Evolutionary conservation across 495 filamentous ascomycete genomes (phyloP), one percentile per base, ranked within the genome.

Genomic region (Podospora fimiseda): DNA sequence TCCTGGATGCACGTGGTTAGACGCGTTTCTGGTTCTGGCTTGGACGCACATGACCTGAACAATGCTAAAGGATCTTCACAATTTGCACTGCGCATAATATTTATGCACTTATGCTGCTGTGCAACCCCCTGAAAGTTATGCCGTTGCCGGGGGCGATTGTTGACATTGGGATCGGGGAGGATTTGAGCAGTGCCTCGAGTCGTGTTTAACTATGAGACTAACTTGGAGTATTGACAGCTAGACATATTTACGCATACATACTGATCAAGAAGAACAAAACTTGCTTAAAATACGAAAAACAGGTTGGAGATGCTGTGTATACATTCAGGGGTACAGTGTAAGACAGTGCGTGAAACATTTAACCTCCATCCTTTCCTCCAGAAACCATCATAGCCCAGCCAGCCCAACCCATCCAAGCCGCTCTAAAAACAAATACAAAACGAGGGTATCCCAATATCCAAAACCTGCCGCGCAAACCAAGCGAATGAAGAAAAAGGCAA

Each of bases 391-490:
- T n/a, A n/a, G 16, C 18, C 14, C 14, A 40, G 37, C 37, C 6
- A 23, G 19, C n/a, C n/a, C n/a, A n/a, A n/a, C n/a, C n/a, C n/a
- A n/a, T n/a, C n/a, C n/a, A n/a, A n/a, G n/a, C n/a, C n/a, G n/a
- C n/a, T n/a, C n/a, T n/a, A n/a, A 15, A 33, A 48, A 48, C 45
- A 36, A 33, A 16, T 14, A 48, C 9, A 30, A 27, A 19, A 38
- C 49, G 15, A 52, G 40, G 40, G 50, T 48, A 47, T 47, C 24
- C 21, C 11, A 33, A 33, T 6, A 33, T 6, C 27, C 14, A 50
- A 36, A 36, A n/a, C n/a, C n/a, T 16, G 20, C 30, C 18, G 3
- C 16, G 15, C 16, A 40, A 37, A 3, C 4, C 20, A 2, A 23
- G 40, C n/a, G 9, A 22, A 40, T 5, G 18, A 50, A 18, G 40